phyloP scores from a whole-genome alignment of 1,284 basidiomycete genomes.

The Naganishia sp. region DNA sequence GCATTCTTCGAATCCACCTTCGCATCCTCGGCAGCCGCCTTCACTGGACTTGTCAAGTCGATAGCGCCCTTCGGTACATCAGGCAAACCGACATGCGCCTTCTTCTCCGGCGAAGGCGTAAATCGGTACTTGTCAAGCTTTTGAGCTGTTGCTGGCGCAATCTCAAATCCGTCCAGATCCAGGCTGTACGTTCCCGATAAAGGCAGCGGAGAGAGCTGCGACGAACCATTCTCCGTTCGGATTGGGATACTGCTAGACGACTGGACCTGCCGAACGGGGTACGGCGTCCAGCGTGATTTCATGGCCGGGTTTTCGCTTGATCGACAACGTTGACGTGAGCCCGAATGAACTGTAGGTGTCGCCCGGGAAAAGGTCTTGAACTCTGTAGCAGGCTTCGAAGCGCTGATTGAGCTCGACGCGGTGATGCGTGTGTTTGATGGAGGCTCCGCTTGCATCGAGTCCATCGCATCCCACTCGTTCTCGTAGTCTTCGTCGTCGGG shows the following conservation, averaged over 20 bases:
- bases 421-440: background rate
- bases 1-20: too few relatives aligned
- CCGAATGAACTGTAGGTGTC: background rate
- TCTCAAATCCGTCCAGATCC: conserved; percentile 22
- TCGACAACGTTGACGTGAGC: conserved; percentile 8
- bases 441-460: background rate
- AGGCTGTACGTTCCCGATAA: conserved; percentile 4
- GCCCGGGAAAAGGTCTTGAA: conserved; percentile 1
- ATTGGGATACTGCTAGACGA: background rate
- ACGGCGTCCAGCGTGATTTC: conserved; percentile 20
- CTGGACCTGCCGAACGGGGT: conserved; percentile 3
- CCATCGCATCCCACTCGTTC: conserved; percentile 14
- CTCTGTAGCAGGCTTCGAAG: background rate
- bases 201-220: background rate
- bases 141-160: conserved; percentile 6
- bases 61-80: background rate
- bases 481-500: conserved; percentile 6
- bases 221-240: conserved; percentile 16
- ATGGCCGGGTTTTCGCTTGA: background rate
- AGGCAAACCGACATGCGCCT: background rate
- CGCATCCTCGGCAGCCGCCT: background rate
- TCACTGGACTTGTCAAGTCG: conserved; percentile 14
- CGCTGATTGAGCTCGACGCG: background rate
- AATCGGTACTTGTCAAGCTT: conserved; percentile 20
- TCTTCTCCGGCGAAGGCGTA: conserved; percentile 20